Evolutionary conservation across 306 rosid species (phyloP).

Genomic region (Vicia sativa): DNA sequence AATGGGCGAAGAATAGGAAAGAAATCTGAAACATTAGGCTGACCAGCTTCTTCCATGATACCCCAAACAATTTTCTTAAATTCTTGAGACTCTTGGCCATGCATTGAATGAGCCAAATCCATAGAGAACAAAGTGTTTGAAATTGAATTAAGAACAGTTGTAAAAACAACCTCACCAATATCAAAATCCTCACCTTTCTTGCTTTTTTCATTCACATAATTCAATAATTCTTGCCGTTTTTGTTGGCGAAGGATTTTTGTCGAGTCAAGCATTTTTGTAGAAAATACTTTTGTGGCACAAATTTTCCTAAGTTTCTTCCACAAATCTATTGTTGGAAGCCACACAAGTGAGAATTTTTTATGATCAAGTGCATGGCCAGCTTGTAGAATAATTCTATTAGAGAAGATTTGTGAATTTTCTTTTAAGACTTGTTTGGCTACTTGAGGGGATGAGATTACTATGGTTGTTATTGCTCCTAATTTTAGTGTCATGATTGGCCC

Average conservation of each 20-base stretch:
- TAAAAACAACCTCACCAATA: slow-evolving; percentile 30
- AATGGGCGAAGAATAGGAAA: slow-evolving; percentile 6
- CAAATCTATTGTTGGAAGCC: not conserved
- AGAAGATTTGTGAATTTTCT: slow-evolving; percentile 3
- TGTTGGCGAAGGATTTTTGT: slow-evolving; percentile 1
- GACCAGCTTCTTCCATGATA: not conserved
- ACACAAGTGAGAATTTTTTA: not conserved
- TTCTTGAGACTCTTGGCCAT: slow-evolving; percentile 11
- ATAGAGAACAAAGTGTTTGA: slow-evolving; percentile 35
- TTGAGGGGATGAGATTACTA: slow-evolving; percentile 33
- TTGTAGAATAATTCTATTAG: not conserved
- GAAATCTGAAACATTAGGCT: slow-evolving; percentile 31
- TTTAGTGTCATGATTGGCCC: slow-evolving; percentile 34
- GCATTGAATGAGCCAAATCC: slow-evolving; percentile 19
- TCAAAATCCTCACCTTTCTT: slow-evolving; percentile 14
- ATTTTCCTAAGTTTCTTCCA: slow-evolving; percentile 26
- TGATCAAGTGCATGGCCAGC: not conserved
- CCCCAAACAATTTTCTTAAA: slow-evolving; percentile 7
- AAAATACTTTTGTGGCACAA: slow-evolving; percentile 29
- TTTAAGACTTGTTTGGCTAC: slow-evolving; percentile 28
- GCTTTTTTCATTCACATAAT: slow-evolving; percentile 7
- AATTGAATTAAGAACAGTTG: slow-evolving; percentile 8
- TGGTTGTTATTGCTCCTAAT: slow-evolving; percentile 28
- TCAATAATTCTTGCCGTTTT: slow-evolving; percentile 14
- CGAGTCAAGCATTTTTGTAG: slow-evolving; percentile 19